Evolutionary conservation across 306 rosid species (phyloP), one percentile per base, ranked within the genome.

Genomic region (Cicer chorassanicum): DNA sequence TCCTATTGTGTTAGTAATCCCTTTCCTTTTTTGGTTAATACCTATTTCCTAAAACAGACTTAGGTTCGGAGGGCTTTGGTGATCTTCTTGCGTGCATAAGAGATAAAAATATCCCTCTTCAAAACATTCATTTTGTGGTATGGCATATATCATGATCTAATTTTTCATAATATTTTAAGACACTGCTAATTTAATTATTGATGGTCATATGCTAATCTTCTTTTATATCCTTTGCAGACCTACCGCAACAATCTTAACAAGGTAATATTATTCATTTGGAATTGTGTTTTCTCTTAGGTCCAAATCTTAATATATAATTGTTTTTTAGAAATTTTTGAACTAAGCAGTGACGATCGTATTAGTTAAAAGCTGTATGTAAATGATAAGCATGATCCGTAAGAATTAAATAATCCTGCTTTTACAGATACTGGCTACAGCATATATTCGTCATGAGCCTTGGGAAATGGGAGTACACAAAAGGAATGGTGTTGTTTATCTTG

Each of bases 401-500:
- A 74, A 14, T 40, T 29, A 73, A 65, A 36, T 62, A 46, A 49
- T 46, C 9, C 24, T 81, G 78, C 71, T 66, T 63, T 50, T 65
- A 66, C 80, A 94, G 99, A 94, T 94, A 85, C 21, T 94, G 65
- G 95, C 97, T 50, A 92, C 97, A 65, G 93, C 97, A 54, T 92
- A 94, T 84, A 81, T 88, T 73, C 86, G 93, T 12, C 86, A 90
- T 6, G 99, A 94, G 80, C 96, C 99, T 62, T 94, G 99, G 99
- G 99, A 90, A 76, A 94, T 94, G 99, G 99, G 99, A 56, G 99
- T 94, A 70, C 96, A 94, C 80, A 94, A 89, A 87, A 84, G 97
- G 84, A 87, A 94, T 50, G 99, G 99, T 57, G 99, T 90, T 79
- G 91, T 92, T 78, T 94, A 92, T 85, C 97, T 94, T 57, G 99